Evolutionary conservation across 2,329 filamentous ascomycete genomes (phyloP).

Genomic region (Pseudogymnoascus sp.): DNA sequence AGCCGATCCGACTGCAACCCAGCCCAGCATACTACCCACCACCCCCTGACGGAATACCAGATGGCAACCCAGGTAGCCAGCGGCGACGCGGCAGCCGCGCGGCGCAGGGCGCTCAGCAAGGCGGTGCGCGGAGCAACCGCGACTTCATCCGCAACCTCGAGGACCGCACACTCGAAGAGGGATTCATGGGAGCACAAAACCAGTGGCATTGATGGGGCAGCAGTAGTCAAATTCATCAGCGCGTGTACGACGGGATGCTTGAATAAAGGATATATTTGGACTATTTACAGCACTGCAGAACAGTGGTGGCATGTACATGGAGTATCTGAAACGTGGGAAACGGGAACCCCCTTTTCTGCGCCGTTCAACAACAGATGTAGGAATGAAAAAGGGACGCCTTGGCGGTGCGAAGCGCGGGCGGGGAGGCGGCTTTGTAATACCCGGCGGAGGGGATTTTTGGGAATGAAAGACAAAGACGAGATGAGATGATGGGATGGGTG

Average conservation of each 20-base stretch:
- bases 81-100: conserved; percentile 71
- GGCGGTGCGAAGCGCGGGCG: background rate
- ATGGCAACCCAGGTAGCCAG: conserved; percentile 50
- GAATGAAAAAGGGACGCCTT: background rate
- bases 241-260: background rate
- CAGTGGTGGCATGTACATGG: background rate
- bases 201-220: conserved; percentile 55
- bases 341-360: background rate
- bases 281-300: background rate
- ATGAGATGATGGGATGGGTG: background rate
- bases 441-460: background rate
- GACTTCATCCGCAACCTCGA: conserved; percentile 95
- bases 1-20: conserved; percentile 87
- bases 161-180: conserved; percentile 88
- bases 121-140: conserved; percentile 51
- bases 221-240: background rate
- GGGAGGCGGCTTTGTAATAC: conserved; percentile 5
- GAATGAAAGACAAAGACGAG: background rate
- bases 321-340: background rate
- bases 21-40: conserved; percentile 97
- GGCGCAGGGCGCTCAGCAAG: conserved; percentile 48
- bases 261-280: conserved; percentile 8
- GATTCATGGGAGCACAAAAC: conserved; percentile 62
- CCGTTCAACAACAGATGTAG: background rate
- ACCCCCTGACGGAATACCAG: conserved; percentile 71